phyloP scores from a whole-genome alignment of 192 early-diverging fungal genomes.

The Paraglomus brasilianum region DNA sequence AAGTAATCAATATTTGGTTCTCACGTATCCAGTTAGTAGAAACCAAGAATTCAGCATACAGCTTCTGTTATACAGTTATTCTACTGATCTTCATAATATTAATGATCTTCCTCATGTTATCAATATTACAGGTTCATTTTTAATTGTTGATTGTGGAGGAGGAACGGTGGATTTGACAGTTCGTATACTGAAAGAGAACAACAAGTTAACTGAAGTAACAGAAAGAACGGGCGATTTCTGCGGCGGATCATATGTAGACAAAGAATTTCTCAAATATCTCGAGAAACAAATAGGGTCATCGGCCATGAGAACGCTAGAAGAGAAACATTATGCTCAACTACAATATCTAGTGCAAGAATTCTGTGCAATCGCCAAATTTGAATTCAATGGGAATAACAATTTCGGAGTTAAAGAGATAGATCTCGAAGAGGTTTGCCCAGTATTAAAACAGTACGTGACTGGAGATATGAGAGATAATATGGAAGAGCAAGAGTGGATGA shows the following conservation, averaged over 20 bases:
- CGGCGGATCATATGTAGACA: slow-evolving; percentile 48
- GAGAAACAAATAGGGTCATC: slow-evolving; percentile 42
- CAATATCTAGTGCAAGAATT: slow-evolving; percentile 8
- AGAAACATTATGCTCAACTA: slow-evolving; percentile 5
- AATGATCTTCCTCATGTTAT: too few species aligned
- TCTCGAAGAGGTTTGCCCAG: slow-evolving; percentile 3
- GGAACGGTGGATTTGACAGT: slow-evolving; percentile 57
- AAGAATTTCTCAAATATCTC: slow-evolving; percentile 43
- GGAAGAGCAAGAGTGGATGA: neutral
- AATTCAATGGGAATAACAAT: neutral
- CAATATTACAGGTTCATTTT: slow-evolving; percentile 38
- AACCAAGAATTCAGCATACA: neutral
- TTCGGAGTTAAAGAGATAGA: neutral
- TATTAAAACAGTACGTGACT: slow-evolving; percentile 1
- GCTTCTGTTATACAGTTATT: too few species aligned
- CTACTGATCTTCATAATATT: too few species aligned
- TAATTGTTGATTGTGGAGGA: slow-evolving; percentile 59
- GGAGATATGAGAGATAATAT: neutral
- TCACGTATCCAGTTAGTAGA: neutral
- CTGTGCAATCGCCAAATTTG: neutral
- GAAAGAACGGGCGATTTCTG: slow-evolving; percentile 50
- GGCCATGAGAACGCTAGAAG: slow-evolving; percentile 29
- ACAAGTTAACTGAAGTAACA: slow-evolving; percentile 48
- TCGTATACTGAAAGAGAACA: slow-evolving; percentile 33
- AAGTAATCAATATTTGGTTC: neutral